A percentile compares a stretch with the other conserved stretches of the same genome.
Conservation (phyloP, 805 yeast species). For the Vanderwaltozyma verrucispora region DNA sequence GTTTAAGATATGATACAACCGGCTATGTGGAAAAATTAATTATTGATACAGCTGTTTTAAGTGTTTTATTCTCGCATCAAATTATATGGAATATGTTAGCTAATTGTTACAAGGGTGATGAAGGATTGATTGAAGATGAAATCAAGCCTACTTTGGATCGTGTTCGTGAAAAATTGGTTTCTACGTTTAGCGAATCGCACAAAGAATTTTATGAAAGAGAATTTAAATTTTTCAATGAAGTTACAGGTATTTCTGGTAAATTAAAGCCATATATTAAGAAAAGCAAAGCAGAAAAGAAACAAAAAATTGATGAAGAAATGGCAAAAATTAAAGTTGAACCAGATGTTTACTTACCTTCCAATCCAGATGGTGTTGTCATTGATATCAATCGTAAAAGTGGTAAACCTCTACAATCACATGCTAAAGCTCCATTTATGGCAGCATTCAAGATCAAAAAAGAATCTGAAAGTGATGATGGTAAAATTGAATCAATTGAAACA, state of each 20-base stretch:
- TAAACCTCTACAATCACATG: constrained; percentile 92
- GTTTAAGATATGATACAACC: constrained; percentile 65
- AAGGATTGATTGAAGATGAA: constrained; percentile 65
- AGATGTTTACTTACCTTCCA: constrained; percentile 89
- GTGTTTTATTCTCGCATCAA: constrained; percentile 91
- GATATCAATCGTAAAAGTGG: constrained; percentile 91
- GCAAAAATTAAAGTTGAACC: constrained; percentile 56
- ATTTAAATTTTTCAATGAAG: constrained; percentile 81
- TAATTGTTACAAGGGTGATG: constrained; percentile 84
- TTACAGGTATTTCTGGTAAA: constrained; percentile 89
- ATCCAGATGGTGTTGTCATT: constrained; percentile 90
- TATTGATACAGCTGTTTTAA: constrained; percentile 82
- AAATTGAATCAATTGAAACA: constrained; percentile 40
- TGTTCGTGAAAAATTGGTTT: constrained; percentile 55
- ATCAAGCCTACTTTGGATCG: constrained; percentile 75
- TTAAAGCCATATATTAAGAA: constrained; percentile 90
- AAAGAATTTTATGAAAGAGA: constrained; percentile 65
- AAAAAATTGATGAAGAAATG: constrained; percentile 95
- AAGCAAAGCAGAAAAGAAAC: constrained; percentile 91
- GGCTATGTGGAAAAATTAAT: constrained; percentile 88
- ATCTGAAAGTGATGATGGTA: constrained; percentile 31
- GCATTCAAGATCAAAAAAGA: constrained; percentile 72
- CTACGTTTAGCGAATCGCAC: constrained; percentile 51
- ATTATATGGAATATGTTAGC: constrained; percentile 98
- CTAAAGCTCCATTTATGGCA: constrained; percentile 98